Evolutionary conservation across 108 stramenopile species (phyloP).

Genomic region (Cyclostephanos tholiformis): DNA sequence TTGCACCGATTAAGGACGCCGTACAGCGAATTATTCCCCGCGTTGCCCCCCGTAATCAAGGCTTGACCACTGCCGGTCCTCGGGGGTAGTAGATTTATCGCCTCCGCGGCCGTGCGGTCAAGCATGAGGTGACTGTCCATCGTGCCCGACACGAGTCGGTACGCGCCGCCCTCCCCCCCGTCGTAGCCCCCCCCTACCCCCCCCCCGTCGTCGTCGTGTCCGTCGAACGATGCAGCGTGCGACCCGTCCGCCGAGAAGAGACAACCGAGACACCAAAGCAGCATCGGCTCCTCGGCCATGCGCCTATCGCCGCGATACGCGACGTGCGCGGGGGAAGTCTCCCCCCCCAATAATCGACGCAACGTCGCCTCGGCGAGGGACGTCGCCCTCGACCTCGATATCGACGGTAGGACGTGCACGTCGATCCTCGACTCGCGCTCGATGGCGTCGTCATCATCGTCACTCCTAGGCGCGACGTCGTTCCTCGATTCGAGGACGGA

Average conservation of each 20-base stretch:
- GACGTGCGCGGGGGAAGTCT: constrained; percentile 12
- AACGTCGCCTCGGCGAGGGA: constrained; percentile 27
- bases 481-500: constrained; percentile 46
- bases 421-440: neutral
- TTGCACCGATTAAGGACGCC: constrained; percentile 70
- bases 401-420: constrained; percentile 16
- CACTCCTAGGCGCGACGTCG: constrained; percentile 20
- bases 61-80: constrained; percentile 57
- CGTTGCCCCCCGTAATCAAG: constrained; percentile 55
- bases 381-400: constrained; percentile 32
- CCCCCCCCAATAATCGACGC: constrained; percentile 34
- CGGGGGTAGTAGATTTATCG: constrained; percentile 81
- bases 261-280: constrained; percentile 31
- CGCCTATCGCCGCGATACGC: constrained; percentile 49
- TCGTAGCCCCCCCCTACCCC: too few relatives aligned
- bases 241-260: constrained; percentile 17
- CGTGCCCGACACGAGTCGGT: constrained; percentile 46
- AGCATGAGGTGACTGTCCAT: constrained; percentile 57
- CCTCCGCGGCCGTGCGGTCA: constrained; percentile 79
- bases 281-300: constrained; percentile 36
- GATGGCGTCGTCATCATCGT: neutral
- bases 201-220: neutral
- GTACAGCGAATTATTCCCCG: constrained; percentile 66
- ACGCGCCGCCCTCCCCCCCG: constrained; percentile 28
- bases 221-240: constrained; percentile 14